A percentile compares a stretch with the other conserved stretches of the same genome.
Conservation (phyloP, 192 early-diverging fungal species). For the Anaeromyces robustus region DNA sequence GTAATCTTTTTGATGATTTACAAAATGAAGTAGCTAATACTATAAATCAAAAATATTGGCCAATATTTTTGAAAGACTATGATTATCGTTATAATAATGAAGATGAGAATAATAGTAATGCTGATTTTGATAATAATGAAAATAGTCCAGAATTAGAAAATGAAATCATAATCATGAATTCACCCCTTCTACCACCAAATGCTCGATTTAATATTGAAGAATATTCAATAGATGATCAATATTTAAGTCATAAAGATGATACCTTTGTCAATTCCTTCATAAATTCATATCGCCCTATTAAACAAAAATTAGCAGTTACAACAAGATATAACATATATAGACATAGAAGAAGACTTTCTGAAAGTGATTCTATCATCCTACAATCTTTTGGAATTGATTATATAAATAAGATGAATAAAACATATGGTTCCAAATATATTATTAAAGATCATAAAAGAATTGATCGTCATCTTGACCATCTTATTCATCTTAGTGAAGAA, state of each 20-base stretch:
- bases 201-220: neutral
- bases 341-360: neutral
- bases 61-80: neutral
- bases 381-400: neutral
- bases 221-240: neutral
- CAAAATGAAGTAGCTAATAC: neutral
- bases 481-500: neutral
- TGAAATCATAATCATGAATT: neutral
- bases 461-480: neutral
- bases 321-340: neutral
- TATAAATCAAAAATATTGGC: neutral
- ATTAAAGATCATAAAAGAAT: neutral
- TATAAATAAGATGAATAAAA: neutral
- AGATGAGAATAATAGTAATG: neutral
- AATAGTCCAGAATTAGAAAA: too few relatives aligned
- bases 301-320: neutral
- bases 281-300: neutral
- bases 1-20: neutral
- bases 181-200: neutral
- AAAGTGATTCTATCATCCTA: neutral
- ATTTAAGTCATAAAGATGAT: neutral
- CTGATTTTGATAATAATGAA: neutral
- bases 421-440: neutral
- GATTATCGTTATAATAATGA: neutral
- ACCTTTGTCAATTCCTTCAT: neutral